These are phyloP conservation scores for Manihot esculenta DNA, from an alignment of 441 rosid genomes.

Conservation along the genomic window DNA sequence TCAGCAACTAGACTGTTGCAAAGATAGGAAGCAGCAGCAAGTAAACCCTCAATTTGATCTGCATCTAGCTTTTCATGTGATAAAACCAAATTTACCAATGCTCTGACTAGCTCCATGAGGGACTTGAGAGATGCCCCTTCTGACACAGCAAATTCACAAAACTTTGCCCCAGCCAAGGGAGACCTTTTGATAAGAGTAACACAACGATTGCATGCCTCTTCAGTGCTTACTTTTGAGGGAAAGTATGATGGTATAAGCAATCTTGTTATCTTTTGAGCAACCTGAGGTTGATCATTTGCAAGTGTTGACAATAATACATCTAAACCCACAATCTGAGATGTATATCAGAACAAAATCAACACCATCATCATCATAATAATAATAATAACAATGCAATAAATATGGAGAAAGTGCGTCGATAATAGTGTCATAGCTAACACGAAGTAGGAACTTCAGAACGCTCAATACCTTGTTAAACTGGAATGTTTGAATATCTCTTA, in stretches of 20 bases:
- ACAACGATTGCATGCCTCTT: slow-evolving; percentile 88
- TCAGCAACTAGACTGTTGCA: slow-evolving; percentile 58
- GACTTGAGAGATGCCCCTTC: slow-evolving; percentile 67
- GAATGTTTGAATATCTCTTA: slow-evolving; percentile 63
- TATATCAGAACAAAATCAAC: slow-evolving; percentile 21
- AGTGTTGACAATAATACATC: slow-evolving; percentile 66
- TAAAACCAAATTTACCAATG: slow-evolving; percentile 51
- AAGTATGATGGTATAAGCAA: slow-evolving; percentile 89
- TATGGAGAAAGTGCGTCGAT: neutral
- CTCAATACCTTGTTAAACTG: slow-evolving; percentile 82
- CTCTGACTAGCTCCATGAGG: slow-evolving; percentile 64
- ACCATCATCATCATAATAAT: no score
- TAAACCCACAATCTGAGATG: slow-evolving; percentile 68
- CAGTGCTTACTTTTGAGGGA: slow-evolving; percentile 63
- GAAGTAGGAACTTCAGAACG: slow-evolving; percentile 17
- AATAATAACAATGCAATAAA: slow-evolving; percentile 19
- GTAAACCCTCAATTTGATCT: slow-evolving; percentile 71
- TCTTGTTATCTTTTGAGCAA: slow-evolving; percentile 70
- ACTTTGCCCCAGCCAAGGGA: slow-evolving; percentile 87
- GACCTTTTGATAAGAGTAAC: slow-evolving; percentile 75
- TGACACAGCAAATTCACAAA: slow-evolving; percentile 65
- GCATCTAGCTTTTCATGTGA: slow-evolving; percentile 45
- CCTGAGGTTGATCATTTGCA: slow-evolving; percentile 69
- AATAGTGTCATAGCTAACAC: neutral
- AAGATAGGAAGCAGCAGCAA: slow-evolving; percentile 53